Evolutionary conservation across 164 flowering plant genomes (phyloP).

Genomic region (Dillenia suffruticosa): DNA sequence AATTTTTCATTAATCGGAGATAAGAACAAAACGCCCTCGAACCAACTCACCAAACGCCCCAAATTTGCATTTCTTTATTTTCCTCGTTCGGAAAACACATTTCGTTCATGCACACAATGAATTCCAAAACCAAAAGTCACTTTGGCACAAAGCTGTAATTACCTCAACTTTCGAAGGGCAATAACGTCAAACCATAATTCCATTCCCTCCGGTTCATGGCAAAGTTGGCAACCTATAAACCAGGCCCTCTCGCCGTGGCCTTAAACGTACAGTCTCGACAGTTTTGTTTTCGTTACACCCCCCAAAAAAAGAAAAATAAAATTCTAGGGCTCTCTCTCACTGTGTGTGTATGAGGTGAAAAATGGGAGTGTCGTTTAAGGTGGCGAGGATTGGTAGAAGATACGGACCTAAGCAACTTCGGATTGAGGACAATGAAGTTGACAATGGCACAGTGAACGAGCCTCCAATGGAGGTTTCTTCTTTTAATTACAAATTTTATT

Average conservation of each 20-base stretch:
- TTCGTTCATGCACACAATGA: neutral
- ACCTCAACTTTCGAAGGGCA: neutral
- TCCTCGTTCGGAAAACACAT: neutral
- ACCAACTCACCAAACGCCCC: too few relatives aligned
- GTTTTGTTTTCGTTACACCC: neutral
- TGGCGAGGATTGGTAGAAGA: slow-evolving; percentile 24
- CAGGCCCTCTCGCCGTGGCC: too few relatives aligned
- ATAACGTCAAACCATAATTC: neutral
- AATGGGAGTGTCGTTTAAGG: slow-evolving; percentile 37
- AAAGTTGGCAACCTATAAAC: neutral
- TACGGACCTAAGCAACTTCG: slow-evolving; percentile 18
- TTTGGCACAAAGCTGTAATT: too few relatives aligned
- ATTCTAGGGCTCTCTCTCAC: neutral
- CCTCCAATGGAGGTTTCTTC: neutral
- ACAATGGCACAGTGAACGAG: neutral
- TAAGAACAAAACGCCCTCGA: too few relatives aligned
- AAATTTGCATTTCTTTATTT: neutral
- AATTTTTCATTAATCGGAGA: too few relatives aligned
- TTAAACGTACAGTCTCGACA: neutral
- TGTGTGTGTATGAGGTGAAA: neutral
- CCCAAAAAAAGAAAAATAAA: too few relatives aligned
- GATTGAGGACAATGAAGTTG: slow-evolving; percentile 10
- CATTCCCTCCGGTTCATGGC: neutral
- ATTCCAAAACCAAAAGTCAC: neutral
- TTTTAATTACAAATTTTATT: neutral